Evolutionary conservation across 2,329 filamentous ascomycete genomes (phyloP), one percentile per base, ranked within the genome.

Genomic region (Lachnellula cervina): DNA sequence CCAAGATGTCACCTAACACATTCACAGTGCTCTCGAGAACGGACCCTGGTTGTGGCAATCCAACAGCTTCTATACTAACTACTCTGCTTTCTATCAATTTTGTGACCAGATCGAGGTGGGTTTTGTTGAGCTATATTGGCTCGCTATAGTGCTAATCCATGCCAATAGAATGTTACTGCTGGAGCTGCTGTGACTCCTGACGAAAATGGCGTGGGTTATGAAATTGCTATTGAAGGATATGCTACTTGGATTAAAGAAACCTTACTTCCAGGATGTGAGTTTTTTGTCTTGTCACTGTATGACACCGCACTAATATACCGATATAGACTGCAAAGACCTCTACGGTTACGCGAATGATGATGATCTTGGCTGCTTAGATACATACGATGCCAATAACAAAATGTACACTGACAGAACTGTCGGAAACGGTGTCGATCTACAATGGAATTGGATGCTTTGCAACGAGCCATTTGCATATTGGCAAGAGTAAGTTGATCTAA

Each of bases 361-460:
- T 52, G 75, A 73, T 35, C 70, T 74, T 7, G 73, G 68, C n/a
- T 86, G 82, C 65, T 77, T 77, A 56, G 71, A 83, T 66, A 78
- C 75, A 1, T 76, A 82, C 66, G 77, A 84, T 61, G 59, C 71
- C 6, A 72, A 70, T 19, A 80, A 72, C 58, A 72, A 76, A 0
- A 59, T 79, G 2, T 85, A 73, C 68, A 79, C 76, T 4, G 79
- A 86, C 65, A 69, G 65, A 17, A 71, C 69, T 1, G 70, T 79
- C 5, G 60, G 59, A 49, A 84, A 84, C 64, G 52, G 63, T 0
- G 62, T 71, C 28, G 73, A 80, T 60, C 70, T 80, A 0, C 79
- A 82, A 58, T 86, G 81, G 81, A 66, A 73, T 7, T 86, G 82
- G 82, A 76, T 84, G 69, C 73, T 77, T 1, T 86, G 83, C 73